These are phyloP conservation scores for Pezicula neosporulosa DNA, from an alignment of 2,329 filamentous ascomycete genomes.

Conservation along the genomic window DNA sequence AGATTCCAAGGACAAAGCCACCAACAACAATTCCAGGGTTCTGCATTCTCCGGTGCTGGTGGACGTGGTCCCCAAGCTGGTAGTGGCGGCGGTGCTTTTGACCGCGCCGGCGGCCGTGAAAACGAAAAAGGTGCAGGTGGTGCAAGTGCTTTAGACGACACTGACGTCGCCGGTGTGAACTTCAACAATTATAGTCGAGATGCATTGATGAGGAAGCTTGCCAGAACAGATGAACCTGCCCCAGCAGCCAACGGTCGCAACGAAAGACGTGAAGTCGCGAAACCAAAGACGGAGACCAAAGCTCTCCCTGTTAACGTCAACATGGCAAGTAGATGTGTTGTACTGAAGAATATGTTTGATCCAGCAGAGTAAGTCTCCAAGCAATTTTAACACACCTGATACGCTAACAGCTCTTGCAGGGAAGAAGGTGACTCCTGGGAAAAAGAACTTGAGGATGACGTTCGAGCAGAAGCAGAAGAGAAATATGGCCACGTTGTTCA, in stretches of 20 bases:
- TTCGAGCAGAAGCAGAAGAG: conserved; percentile 85
- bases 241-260: conserved; percentile 49
- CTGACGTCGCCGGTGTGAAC: conserved; percentile 96
- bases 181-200: conserved; percentile 99
- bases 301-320: conserved; percentile 82
- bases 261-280: conserved; percentile 68
- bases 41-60: conserved; percentile 85
- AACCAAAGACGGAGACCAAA: conserved; percentile 76
- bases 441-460: conserved; percentile 91
- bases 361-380: conserved; percentile 71
- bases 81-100: conserved; percentile 69
- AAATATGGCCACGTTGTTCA: conserved; percentile 98
- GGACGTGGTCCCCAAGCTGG: conserved; percentile 82
- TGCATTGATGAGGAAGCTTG: conserved; percentile 97
- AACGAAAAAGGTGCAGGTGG: conserved; percentile 84
- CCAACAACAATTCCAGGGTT: conserved; percentile 76
- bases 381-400: neutral
- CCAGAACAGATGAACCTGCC: conserved; percentile 82
- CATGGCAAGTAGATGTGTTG: conserved; percentile 88
- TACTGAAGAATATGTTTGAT: conserved; percentile 95
- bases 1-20: conserved; percentile 80
- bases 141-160: conserved; percentile 93
- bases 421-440: conserved; percentile 86
- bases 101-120: conserved; percentile 84
- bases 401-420: conserved; percentile 46